These are phyloP conservation scores for Dendrobium catenatum DNA, from an alignment of 106 monocot species.

Conservation along the genomic window DNA sequence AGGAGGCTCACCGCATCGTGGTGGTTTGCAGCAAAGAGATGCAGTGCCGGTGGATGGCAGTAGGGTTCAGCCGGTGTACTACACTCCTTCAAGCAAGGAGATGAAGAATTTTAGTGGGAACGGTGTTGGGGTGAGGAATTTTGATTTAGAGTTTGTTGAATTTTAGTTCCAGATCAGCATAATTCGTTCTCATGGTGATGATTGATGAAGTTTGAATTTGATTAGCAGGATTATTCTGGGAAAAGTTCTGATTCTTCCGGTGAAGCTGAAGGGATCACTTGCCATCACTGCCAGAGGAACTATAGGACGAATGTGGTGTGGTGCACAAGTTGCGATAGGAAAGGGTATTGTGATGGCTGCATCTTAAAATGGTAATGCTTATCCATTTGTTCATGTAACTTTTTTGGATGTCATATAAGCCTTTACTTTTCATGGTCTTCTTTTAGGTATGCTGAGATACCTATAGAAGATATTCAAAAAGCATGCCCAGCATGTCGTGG, in stretches of 20 bases:
- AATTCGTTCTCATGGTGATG: not conserved
- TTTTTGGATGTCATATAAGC: not conserved
- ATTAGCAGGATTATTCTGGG: constrained; percentile 30
- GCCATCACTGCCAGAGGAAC: constrained; percentile 80
- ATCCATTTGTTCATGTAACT: not conserved
- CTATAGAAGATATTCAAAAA: constrained; percentile 65
- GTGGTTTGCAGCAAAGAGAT: constrained; percentile 12
- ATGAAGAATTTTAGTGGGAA: constrained; percentile 19
- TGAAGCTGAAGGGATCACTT: constrained; percentile 42
- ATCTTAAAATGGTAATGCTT: constrained; percentile 59
- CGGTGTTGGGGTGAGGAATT: constrained; percentile 32
- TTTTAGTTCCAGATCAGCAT: not conserved
- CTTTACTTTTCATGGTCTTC: not conserved
- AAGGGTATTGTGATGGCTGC: constrained; percentile 74
- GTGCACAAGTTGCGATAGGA: constrained; percentile 68
- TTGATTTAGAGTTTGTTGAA: not conserved
- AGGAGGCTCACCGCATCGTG: constrained; percentile 11
- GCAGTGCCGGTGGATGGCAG: constrained; percentile 18
- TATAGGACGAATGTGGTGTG: constrained; percentile 42
- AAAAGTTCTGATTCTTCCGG: constrained; percentile 47
- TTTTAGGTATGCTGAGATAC: constrained; percentile 63
- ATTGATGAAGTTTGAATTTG: constrained; percentile 2
- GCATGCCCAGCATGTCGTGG: constrained; percentile 87
- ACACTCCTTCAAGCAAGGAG: constrained; percentile 21
- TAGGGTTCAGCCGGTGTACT: constrained; percentile 2